Percentiles rank a stretch among this genome's conserved stretches.
Evolutionary conservation across 345 rosid genomes (phyloP).

Genomic region (Isatis tinctoria): DNA sequence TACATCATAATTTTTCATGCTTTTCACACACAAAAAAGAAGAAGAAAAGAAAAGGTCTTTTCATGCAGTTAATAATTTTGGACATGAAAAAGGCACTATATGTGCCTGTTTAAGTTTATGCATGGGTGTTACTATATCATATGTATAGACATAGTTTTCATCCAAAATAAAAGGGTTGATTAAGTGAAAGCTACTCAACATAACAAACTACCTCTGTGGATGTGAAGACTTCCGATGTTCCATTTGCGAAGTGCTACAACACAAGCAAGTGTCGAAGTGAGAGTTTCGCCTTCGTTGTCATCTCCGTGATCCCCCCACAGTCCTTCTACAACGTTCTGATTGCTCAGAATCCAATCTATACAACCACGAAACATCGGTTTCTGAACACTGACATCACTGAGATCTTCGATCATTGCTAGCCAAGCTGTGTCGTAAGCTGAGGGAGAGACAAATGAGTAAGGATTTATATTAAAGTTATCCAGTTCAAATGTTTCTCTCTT

Average conservation of each 20-base stretch:
- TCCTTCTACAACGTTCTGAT: conserved; percentile 40
- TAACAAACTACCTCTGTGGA: conserved; percentile 35
- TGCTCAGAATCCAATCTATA: conserved; percentile 52
- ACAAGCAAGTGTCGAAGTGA: conserved; percentile 53
- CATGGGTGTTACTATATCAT: neutral
- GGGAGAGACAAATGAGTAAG: conserved; percentile 31
- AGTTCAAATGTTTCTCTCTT: conserved; percentile 28
- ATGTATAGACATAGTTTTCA: neutral
- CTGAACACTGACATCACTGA: neutral
- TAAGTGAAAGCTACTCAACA: neutral
- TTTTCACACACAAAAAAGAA: no score
- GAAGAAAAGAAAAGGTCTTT: no score
- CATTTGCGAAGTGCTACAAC: conserved; percentile 46
- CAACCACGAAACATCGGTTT: conserved; percentile 50
- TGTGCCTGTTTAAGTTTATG: neutral
- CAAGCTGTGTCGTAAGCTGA: conserved; percentile 63
- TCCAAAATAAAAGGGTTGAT: neutral
- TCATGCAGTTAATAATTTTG: neutral
- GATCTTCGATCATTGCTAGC: conserved; percentile 54
- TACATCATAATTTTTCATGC: no score
- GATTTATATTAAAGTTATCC: neutral
- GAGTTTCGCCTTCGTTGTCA: conserved; percentile 18
- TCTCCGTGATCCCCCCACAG: conserved; percentile 47
- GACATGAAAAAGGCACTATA: neutral
- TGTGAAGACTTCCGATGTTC: conserved; percentile 26